These are phyloP conservation scores for Physaria fendleri DNA, from an alignment of 345 rosid species.

Conservation along the genomic window DNA sequence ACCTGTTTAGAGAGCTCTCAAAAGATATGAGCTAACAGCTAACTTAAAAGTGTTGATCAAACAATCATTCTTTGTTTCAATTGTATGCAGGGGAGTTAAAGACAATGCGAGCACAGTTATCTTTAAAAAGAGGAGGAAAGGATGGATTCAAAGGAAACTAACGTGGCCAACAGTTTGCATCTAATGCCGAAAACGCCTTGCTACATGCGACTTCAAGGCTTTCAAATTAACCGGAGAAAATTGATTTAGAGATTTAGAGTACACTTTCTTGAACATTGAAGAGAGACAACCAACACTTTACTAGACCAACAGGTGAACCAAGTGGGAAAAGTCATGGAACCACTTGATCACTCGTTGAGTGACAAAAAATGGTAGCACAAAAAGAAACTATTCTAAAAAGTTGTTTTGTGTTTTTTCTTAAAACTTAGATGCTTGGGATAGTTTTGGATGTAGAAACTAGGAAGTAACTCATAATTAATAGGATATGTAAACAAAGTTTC, in stretches of 20 bases:
- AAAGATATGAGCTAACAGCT: not conserved
- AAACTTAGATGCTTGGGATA: slow-evolving; percentile 2
- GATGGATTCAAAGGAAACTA: slow-evolving; percentile 9
- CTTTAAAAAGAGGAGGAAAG: slow-evolving; percentile 12
- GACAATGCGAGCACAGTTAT: not conserved
- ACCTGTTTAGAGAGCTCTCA: not conserved
- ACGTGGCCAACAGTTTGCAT: slow-evolving; percentile 12
- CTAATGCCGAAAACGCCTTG: not conserved
- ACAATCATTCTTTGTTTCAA: not conserved
- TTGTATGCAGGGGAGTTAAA: not conserved
- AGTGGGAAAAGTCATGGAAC: not conserved
- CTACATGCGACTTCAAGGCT: not conserved
- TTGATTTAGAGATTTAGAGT: slow-evolving; percentile 7
- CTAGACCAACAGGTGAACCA: not conserved
- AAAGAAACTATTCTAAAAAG: not conserved
- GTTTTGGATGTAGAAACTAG: not conserved
- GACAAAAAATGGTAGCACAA: not conserved
- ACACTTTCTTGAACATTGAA: slow-evolving; percentile 15
- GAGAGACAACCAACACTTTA: slow-evolving; percentile 23
- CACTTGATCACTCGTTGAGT: not conserved
- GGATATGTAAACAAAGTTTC: not conserved
- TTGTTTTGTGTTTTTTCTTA: not conserved
- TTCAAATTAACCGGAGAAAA: slow-evolving; percentile 1
- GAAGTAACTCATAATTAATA: not conserved
- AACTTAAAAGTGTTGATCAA: not conserved